These are phyloP conservation scores for Hortaea werneckii DNA, from an alignment of 2,329 filamentous ascomycete genomes.

Conservation along the genomic window DNA sequence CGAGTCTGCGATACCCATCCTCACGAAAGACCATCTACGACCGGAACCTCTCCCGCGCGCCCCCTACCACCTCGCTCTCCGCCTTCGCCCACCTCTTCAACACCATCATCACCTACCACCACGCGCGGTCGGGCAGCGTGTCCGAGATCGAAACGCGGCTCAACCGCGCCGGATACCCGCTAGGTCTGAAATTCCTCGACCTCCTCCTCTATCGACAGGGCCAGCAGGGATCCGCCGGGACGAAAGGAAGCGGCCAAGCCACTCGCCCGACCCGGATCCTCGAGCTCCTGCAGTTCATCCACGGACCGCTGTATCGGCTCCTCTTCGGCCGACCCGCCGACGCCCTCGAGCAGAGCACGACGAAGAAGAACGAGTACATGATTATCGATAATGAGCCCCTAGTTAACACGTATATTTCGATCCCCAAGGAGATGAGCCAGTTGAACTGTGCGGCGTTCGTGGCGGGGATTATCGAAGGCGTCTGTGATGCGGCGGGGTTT, in stretches of 20 bases:
- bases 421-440: slow-evolving; percentile 91
- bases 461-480: slow-evolving; percentile 87
- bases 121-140: slow-evolving; percentile 80
- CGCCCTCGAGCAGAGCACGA: slow-evolving; percentile 78
- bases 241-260: slow-evolving; percentile 46
- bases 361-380: slow-evolving; percentile 94
- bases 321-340: slow-evolving; percentile 87
- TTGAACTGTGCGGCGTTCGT: slow-evolving; percentile 94
- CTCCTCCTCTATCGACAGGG: slow-evolving; percentile 80
- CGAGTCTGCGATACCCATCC: slow-evolving; percentile 73
- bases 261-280: slow-evolving; percentile 72
- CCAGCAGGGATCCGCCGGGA: too few relatives aligned
- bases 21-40: slow-evolving; percentile 98
- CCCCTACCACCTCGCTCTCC: slow-evolving; percentile 79
- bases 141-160: slow-evolving; percentile 64
- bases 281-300: slow-evolving; percentile 87
- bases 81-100: slow-evolving; percentile 94
- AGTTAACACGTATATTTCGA: slow-evolving; percentile 86
- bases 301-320: slow-evolving; percentile 81
- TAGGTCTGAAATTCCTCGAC: slow-evolving; percentile 89
- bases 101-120: slow-evolving; percentile 94
- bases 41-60: slow-evolving; percentile 80
- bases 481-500: slow-evolving; percentile 88
- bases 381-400: slow-evolving; percentile 96
- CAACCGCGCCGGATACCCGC: slow-evolving; percentile 60